phyloP scores from a whole-genome alignment of 345 rosid species.

The Aquilaria yunnanensis region DNA sequence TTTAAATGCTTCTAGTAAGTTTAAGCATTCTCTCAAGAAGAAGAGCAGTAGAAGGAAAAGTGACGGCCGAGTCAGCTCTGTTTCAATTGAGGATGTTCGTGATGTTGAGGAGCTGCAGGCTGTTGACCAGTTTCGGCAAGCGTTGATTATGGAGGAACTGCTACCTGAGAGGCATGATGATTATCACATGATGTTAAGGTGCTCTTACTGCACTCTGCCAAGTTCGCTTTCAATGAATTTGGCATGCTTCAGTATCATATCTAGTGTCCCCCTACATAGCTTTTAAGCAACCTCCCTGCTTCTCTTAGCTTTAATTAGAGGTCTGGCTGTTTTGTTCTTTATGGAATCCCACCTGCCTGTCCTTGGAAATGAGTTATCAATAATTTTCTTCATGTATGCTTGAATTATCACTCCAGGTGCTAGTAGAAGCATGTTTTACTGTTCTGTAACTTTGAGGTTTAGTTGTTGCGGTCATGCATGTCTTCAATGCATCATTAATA shows the following conservation, averaged over 20 bases:
- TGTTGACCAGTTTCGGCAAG: constrained; percentile 85
- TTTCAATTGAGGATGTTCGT: constrained; percentile 95
- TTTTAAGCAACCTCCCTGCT: too few relatives aligned
- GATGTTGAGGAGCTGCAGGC: constrained; percentile 81
- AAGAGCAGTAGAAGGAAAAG: constrained; percentile 74
- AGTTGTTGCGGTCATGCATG: too few relatives aligned
- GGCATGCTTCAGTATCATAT: too few relatives aligned
- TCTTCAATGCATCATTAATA: too few relatives aligned
- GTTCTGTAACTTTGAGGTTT: too few relatives aligned
- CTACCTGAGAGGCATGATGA: constrained; percentile 74
- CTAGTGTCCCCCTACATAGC: too few relatives aligned
- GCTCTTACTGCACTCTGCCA: not conserved
- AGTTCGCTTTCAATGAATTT: too few relatives aligned
- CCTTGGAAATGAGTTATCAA: not conserved
- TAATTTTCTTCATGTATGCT: not conserved
- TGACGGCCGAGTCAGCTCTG: constrained; percentile 91
- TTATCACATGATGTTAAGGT: constrained; percentile 96
- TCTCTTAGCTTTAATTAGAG: too few relatives aligned
- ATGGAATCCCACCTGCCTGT: not conserved
- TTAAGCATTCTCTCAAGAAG: constrained; percentile 89
- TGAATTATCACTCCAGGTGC: too few relatives aligned
- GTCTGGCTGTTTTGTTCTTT: too few relatives aligned
- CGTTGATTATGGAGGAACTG: constrained; percentile 82
- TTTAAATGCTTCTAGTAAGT: constrained; percentile 76
- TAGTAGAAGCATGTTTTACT: too few relatives aligned